Evolutionary conservation across 2,329 filamentous ascomycete genomes (phyloP).

Genomic region (Grosmannia penicillata): DNA sequence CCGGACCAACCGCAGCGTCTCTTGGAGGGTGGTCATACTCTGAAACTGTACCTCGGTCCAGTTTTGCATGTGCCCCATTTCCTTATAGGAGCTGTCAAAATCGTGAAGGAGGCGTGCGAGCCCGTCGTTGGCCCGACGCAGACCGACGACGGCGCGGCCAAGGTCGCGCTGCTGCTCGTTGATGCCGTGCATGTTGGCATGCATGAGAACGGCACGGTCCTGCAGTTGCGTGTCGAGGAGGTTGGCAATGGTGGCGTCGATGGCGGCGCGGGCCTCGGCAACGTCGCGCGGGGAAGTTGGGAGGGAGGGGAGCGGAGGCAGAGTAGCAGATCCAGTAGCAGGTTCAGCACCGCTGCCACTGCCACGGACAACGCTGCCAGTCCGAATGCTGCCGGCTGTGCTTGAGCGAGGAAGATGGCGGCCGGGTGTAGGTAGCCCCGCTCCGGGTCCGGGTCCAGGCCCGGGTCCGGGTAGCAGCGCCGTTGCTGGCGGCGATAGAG

Average conservation of each 20-base stretch:
- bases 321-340: background rate
- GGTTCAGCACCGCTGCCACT: background rate
- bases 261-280: conserved; percentile 40
- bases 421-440: too few relatives aligned
- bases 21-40: conserved; percentile 48
- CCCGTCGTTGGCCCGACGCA: conserved; percentile 51
- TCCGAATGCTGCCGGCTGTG: too few relatives aligned
- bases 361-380: background rate
- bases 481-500: too few relatives aligned
- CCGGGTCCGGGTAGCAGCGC: too few relatives aligned
- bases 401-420: too few relatives aligned
- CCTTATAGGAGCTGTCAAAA: conserved; percentile 53
- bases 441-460: too few relatives aligned
- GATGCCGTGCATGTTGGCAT: conserved; percentile 52
- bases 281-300: conserved; percentile 30
- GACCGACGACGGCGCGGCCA: conserved; percentile 38
- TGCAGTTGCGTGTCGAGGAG: conserved; percentile 55
- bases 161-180: conserved; percentile 54
- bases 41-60: conserved; percentile 72
- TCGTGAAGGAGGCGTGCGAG: conserved; percentile 48
- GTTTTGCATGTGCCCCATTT: conserved; percentile 71
- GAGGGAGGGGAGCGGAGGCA: conserved; percentile 12
- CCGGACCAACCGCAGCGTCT: conserved; percentile 44
- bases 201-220: conserved; percentile 52
- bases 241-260: conserved; percentile 51